Evolutionary conservation across 495 filamentous ascomycete species (phyloP), one percentile per base, ranked within the genome.

Genomic region (Aspergillus olivimuriae): DNA sequence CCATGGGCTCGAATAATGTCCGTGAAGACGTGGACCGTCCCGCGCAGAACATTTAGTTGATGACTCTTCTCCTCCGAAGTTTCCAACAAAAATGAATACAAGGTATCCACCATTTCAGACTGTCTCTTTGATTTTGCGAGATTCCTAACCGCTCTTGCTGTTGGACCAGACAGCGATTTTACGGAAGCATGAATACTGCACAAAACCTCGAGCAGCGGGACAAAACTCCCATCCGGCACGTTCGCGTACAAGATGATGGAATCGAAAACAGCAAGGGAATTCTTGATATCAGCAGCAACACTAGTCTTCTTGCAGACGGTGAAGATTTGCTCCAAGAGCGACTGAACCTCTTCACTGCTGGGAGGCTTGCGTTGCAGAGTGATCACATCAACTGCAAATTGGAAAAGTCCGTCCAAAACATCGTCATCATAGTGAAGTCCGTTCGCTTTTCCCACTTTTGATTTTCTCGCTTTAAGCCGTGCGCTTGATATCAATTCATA

Each of bases 301-400:
- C 77, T 84, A 2, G 91, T 94, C 43, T 77, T 82, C 48, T 72
- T 79, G 71, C 86, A 92, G 10, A 94, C 83, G 8, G 68, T 71
- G 34, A 92, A 75, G 9, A 88, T 66, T 12, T 76, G 74, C 18
- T 75, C 71, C 23, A 98, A 75, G 38, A 98, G 60, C 7, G 62
- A 56, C 41, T 75, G 76, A 32, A 89, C 72, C 40, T 87, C 82
- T 20, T 73, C 71, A 38, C 85, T 79, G 28, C 75, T 73, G 30
- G 88, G 84, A 21, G 82, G 75, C 45, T 82, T 86, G 58, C 83
- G 84, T 61, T 89, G 91, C 63, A 91, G 83, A 51, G 84, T 89
- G 62, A 92, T 82, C 46, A 92, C 67, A 53, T 89, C 81, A n/a
- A 80, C 79, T 20, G 86, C 73, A 35, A 89, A 85, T 36, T 76